Base-by-base conservation (phyloP, 2,329 filamentous ascomycete species). In the Blastomyces emzantsi region DNA sequence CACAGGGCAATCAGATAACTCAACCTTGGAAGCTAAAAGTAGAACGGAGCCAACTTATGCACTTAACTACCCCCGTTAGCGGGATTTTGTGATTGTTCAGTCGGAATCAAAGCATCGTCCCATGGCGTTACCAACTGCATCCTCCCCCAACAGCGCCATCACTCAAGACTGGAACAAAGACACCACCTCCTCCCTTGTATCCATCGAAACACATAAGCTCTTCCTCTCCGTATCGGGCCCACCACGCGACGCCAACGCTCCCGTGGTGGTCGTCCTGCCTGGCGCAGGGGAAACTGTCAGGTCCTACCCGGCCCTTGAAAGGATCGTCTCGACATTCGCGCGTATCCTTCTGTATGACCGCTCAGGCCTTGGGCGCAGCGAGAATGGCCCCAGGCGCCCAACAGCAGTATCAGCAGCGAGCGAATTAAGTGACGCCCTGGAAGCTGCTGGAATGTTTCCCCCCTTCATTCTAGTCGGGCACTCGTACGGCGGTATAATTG, bases 401-500 rank as follows among this genome's bases (percentile, higher is more conserved):
- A 67, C 64, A 2, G 73, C 74, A 17, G 65, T 68, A 0, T 64
- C 58, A 1, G 70, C 73, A 33, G 75, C 75, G 5, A 51, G 62
- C 15, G 74, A 77, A 59, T 65, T 78, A 30, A 69, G 70, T 52
- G 63, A 41, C 30, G 67, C 75, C n/a, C 69, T 77, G 5, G 15
- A 65, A n/a, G 60, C 51, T 4, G 67, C 65, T 13, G 39, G 66
- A 0, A 63, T 75, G 0, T 8, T 47, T 0, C 68, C 73, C 7
- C 75, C 74, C 1, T 69, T 74, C 19, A 52, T 77, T 2, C 67
- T 79, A 6, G 70, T 74, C 2, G 76, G 70, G 1, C 77, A 79
- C 65, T 77, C 75, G 13, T 79, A 76, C 60, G 77, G 77, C 8
- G 76, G 69, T 0, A 73, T 78, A 52, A 67, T 77, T 51, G 73